Conservation (phyloP, 768 basidiomycete genomes). For the Gelatoporia subvermispora region DNA sequence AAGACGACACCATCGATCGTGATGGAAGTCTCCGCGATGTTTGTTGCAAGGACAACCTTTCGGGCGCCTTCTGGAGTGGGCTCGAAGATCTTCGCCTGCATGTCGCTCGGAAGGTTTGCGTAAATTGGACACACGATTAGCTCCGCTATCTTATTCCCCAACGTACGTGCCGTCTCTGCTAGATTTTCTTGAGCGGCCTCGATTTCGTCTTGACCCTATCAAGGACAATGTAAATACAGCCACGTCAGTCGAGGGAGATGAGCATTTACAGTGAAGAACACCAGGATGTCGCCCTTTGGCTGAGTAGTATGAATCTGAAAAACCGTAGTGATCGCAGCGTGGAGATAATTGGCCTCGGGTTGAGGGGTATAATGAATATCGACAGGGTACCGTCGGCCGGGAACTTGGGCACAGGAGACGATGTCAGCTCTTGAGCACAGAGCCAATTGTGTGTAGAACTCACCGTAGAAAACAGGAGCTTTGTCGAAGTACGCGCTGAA, state of each 20-base stretch:
- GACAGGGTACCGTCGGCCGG: slow-evolving; percentile 94
- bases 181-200: slow-evolving; percentile 96
- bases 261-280: slow-evolving; percentile 83
- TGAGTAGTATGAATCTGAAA: slow-evolving; percentile 99
- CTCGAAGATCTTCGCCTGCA: slow-evolving; percentile 99
- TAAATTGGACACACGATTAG: slow-evolving; percentile 97
- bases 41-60: slow-evolving; percentile 97
- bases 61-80: slow-evolving; percentile 95
- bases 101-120: slow-evolving; percentile 97
- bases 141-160: slow-evolving; percentile 95
- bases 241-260: neutral
- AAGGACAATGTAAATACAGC: slow-evolving; percentile 4
- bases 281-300: slow-evolving; percentile 94
- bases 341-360: slow-evolving; percentile 98
- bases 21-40: slow-evolving; percentile 99
- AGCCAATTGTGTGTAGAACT: slow-evolving; percentile 19
- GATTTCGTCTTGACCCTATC: slow-evolving; percentile 96
- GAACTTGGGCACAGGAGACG: slow-evolving; percentile 57
- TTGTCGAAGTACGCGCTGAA: slow-evolving; percentile 97
- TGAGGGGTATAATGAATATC: slow-evolving; percentile 99
- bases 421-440: slow-evolving; percentile 5
- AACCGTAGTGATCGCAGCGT: slow-evolving; percentile 96
- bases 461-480: slow-evolving; percentile 92
- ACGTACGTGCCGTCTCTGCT: slow-evolving; percentile 88
- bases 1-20: slow-evolving; percentile 99